These are phyloP conservation scores for Salvia rosmarinus DNA, from an alignment of 257 asterid genomes.

Conservation along the genomic window DNA sequence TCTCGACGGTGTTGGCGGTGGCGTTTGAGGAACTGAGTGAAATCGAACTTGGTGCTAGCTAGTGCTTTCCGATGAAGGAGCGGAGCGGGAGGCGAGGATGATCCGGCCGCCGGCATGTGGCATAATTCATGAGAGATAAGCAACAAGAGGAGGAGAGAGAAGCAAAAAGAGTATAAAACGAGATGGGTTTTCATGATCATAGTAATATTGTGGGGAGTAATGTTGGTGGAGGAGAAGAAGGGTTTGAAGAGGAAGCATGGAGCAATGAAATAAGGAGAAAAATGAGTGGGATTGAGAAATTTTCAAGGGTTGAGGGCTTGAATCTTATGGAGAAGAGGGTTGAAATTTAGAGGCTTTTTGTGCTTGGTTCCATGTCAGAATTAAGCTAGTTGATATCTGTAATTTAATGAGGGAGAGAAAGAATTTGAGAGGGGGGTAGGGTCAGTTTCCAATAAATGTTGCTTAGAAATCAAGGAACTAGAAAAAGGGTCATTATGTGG, in stretches of 20 bases:
- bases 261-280: conserved; percentile 48
- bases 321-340: conserved; percentile 41
- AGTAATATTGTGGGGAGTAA: conserved; percentile 37
- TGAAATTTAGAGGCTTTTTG: conserved; percentile 41
- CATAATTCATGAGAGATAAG: conserved; percentile 47
- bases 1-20: conserved; percentile 37
- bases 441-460: conserved; percentile 68
- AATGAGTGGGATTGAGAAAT: conserved; percentile 49
- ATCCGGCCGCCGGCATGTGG: not conserved
- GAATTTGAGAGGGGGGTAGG: conserved; percentile 27
- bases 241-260: conserved; percentile 70
- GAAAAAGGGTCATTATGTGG: conserved; percentile 54
- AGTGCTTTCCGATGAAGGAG: conserved; percentile 52
- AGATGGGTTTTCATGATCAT: conserved; percentile 50
- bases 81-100: not conserved
- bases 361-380: conserved; percentile 65
- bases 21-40: conserved; percentile 55
- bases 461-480: conserved; percentile 77
- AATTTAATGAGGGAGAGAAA: conserved; percentile 38
- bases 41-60: conserved; percentile 54
- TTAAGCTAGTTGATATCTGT: conserved; percentile 46
- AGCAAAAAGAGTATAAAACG: conserved; percentile 39
- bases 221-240: conserved; percentile 43
- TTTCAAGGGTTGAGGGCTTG: conserved; percentile 60
- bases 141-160: conserved; percentile 50